Base-by-base conservation (phyloP, 2,329 filamentous ascomycete genomes). In the Apiospora rasikravindrae region DNA sequence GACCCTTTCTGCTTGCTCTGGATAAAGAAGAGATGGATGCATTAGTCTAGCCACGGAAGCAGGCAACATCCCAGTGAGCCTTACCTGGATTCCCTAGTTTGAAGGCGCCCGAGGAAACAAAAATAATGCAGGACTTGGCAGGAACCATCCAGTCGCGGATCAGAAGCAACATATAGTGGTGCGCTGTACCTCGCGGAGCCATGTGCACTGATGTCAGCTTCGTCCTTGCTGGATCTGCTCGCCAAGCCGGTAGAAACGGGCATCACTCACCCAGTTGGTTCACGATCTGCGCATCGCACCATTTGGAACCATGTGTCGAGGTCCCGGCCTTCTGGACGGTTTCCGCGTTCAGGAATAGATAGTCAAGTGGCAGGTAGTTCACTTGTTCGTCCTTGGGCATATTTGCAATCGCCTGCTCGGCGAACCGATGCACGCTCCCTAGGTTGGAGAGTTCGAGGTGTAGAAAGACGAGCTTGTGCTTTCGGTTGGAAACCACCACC, bases 121-220 rank as follows among this genome's bases (percentile, higher is more conserved):
- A 77, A 3, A 88, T 83, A 57, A 88, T 80, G 51, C 87, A 83
- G 0, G 86, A 82, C 69, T 81, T 81, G 42, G 85, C 87, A 4
- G 81, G 79, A 4, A 84, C 82, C 22, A 89, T 74, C 75, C 86
- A 88, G 26, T 86, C 83, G 3, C 82, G 81, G 40, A 89, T 77
- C 3, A 88, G 79, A 73, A 88, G 87, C 0, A 83, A 78, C 0
- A 89, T 82, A 71, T 89, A 89, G 75, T 88, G 87, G 71, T 89
- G 87, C 5, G 87, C 87, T 88, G 29, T 7, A 53, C 3, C 22
- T n/a, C 22, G 8, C 47, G 7, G 47, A 49, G 7, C n/a, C 8
- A 22, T 49, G 47, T 24, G 16, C 16, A 49, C 47, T 49, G 22
- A 22, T 24, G 22, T 49, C 47, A 49, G 47, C 22, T 24, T 49